phyloP scores from a whole-genome alignment of 768 basidiomycete species.

The Tricholomella constricta region DNA sequence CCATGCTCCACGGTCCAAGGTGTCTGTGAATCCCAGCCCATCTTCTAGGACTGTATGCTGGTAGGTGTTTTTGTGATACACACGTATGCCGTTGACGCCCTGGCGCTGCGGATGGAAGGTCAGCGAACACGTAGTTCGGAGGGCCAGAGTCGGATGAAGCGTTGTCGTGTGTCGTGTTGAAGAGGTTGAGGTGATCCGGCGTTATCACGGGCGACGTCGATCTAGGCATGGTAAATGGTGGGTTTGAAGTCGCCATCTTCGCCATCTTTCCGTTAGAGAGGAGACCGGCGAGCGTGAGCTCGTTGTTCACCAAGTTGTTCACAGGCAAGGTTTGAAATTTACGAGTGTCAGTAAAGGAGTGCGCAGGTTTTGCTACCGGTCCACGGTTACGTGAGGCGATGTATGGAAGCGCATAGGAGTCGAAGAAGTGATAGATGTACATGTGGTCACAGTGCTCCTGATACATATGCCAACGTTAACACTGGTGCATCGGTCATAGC shows the following conservation, averaged over 20 bases:
- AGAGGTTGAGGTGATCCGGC: constrained; percentile 1
- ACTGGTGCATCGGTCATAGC: no score
- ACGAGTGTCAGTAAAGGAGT: no score
- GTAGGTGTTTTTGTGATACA: not conserved
- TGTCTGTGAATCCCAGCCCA: not conserved
- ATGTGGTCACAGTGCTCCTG: no score
- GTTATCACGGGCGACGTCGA: not conserved
- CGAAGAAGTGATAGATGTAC: no score
- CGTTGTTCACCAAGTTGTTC: not conserved
- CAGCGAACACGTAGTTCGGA: not conserved
- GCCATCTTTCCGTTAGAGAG: not conserved
- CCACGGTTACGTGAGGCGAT: not conserved
- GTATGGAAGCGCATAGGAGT: not conserved
- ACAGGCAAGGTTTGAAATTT: no score
- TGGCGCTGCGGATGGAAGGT: constrained; percentile 13
- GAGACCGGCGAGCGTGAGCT: not conserved
- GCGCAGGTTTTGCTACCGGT: not conserved
- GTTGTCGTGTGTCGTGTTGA: not conserved
- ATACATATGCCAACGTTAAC: no score
- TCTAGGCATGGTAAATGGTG: not conserved
- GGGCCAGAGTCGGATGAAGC: not conserved
- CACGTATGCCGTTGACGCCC: constrained; percentile 2
- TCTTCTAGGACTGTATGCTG: not conserved
- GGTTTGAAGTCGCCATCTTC: not conserved
- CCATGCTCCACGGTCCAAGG: not conserved